These are phyloP conservation scores for Podospora fimiseda DNA, from an alignment of 495 filamentous ascomycete genomes.

Conservation along the genomic window DNA sequence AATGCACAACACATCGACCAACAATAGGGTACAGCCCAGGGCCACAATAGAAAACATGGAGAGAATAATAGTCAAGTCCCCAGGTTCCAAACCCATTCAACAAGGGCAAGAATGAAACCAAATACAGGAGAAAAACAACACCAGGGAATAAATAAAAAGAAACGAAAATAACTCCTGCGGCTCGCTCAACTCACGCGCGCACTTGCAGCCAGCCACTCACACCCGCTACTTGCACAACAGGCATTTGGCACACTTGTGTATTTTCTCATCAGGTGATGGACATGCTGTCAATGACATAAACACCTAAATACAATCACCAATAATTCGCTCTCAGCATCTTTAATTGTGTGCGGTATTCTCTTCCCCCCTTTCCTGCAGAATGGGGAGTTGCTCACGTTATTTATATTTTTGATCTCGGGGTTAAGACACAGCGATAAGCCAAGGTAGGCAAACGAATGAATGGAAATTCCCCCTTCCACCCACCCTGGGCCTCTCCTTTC, in stretches of 20 bases:
- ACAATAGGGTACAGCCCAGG: not conserved
- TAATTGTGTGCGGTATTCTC: not conserved
- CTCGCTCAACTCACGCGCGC: not conserved
- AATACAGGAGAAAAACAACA: not conserved
- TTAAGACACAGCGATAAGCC: conserved; percentile 18
- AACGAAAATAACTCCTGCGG: not conserved
- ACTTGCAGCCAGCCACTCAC: not conserved
- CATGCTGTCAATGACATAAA: not conserved
- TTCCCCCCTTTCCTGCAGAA: not conserved
- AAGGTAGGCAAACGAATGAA: conserved; percentile 9
- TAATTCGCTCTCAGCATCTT: not conserved
- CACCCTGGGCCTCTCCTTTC: not conserved
- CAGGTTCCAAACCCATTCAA: not conserved
- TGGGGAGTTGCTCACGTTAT: conserved; percentile 3
- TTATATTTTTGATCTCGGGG: conserved; percentile 11
- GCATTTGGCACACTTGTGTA: not conserved
- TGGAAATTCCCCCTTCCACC: conserved; percentile 4
- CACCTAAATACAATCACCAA: not conserved
- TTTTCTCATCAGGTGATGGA: not conserved
- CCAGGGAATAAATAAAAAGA: not conserved
- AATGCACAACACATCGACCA: not conserved
- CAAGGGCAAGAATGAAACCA: not conserved
- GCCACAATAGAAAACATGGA: not conserved
- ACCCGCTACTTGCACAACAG: no score
- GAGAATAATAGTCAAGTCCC: not conserved